Percentiles rank a stretch among this genome's conserved stretches.
Conservation (phyloP, 2,329 filamentous ascomycete genomes). For the Fusarium azukiicola region DNA sequence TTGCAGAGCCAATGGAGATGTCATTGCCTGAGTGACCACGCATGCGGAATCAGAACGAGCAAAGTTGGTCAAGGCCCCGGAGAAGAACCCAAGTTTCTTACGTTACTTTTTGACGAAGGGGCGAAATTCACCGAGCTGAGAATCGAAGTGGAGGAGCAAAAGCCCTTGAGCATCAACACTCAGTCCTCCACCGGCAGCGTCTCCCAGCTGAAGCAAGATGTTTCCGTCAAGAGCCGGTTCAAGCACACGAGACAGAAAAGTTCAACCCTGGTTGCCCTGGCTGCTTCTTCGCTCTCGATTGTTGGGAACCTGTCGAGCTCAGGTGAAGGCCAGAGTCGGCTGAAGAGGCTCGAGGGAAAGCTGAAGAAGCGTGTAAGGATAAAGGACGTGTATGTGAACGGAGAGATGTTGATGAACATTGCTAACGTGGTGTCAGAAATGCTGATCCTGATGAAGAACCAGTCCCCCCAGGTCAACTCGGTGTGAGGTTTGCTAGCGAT, state of each 20-base stretch:
- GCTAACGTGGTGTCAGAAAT: background rate
- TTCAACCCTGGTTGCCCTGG: background rate
- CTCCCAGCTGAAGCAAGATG: background rate
- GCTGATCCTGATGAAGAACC: background rate
- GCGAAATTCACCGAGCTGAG: background rate
- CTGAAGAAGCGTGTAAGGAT: background rate
- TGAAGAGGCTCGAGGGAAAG: background rate
- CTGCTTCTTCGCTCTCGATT: background rate
- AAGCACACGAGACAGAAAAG: background rate
- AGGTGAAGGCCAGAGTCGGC: background rate
- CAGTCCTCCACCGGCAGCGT: background rate
- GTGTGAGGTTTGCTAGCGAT: background rate
- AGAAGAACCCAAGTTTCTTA: background rate
- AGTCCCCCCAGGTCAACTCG: background rate
- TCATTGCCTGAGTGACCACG: background rate
- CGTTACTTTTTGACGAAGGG: background rate
- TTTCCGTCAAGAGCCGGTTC: background rate
- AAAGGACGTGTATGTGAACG: background rate
- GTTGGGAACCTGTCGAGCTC: background rate
- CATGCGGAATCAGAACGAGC: background rate
- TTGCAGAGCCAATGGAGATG: background rate
- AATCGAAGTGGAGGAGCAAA: background rate
- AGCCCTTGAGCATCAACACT: background rate
- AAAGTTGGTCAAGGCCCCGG: background rate
- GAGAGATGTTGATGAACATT: background rate